Evolutionary conservation across 2,329 filamentous ascomycete genomes (phyloP), one percentile per base, ranked within the genome.

Genomic region (Clonostachys rhizophaga): DNA sequence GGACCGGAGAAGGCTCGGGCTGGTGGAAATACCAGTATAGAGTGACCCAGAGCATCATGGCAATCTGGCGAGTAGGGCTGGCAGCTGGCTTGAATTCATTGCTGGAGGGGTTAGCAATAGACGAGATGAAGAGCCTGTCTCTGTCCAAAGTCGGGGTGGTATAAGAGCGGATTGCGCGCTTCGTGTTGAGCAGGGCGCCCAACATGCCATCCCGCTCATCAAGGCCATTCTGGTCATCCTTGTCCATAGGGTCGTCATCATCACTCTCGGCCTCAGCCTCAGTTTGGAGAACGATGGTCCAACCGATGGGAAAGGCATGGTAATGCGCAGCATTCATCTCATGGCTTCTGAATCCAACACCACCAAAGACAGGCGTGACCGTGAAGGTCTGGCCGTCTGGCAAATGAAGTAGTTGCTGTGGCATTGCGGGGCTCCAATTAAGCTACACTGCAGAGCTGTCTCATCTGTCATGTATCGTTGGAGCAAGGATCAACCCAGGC

Each of bases 1-100:
- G 61, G 44, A 81, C 77, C 1, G 79, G 74, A 18, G 78, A 73
- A 0, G 92, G 92, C 56, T 86, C 78, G 1, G 83, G 78, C 64
- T 95, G 89, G 68, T 96, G 91, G 58, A 96, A 97, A 72, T 97
- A 97, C 92, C 92, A 97, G 72, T 90, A 96, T 40, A 97, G 73
- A 2, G 90, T 91, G 34, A 91, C 83, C 89, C 90, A 97, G 7
- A 97, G 77, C 87, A 96, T 95, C 89, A 96, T 91, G 54, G 92
- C 92, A 50, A 96, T 89, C 68, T 95, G 89, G 41, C 91, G 78
- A 1, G 90, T 94, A 0, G 89, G 89, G 51, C 90, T 95, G 13
- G 77, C 83, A 2, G 86, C 80, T 1, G 89, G 83, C 61, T 87
- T 89, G 70, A 87, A 95, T 43, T 96, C 90, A 61, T 70, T 81